phyloP scores from a whole-genome alignment of 768 basidiomycete genomes.

The Collybia sordida region DNA sequence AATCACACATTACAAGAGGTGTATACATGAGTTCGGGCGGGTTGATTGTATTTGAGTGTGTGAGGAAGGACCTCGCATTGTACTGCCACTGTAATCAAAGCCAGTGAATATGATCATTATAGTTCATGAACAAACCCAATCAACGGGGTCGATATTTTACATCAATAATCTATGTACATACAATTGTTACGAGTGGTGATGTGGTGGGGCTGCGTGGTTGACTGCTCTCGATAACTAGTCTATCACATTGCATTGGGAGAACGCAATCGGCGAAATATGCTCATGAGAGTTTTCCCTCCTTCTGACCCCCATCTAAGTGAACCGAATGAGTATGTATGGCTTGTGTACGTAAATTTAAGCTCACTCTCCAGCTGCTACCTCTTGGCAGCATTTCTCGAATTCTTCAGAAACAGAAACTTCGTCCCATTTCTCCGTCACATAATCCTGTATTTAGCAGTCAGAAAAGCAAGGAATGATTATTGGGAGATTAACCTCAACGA shows the following conservation, averaged over 20 bases:
- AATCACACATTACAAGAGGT: too few relatives aligned
- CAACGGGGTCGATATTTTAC: too few relatives aligned
- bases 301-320: slow-evolving; percentile 63
- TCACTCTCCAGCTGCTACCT: slow-evolving; percentile 74
- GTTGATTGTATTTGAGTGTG: too few relatives aligned
- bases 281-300: slow-evolving; percentile 67
- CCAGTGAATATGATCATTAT: too few relatives aligned
- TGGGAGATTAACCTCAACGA: slow-evolving; percentile 52
- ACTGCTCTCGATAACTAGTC: not conserved
- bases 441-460: slow-evolving; percentile 46
- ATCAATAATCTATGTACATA: too few relatives aligned
- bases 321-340: slow-evolving; percentile 4
- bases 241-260: slow-evolving; percentile 44
- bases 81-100: too few relatives aligned
- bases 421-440: slow-evolving; percentile 76
- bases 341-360: slow-evolving; percentile 19
- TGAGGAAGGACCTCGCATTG: too few relatives aligned
- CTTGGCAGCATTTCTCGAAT: slow-evolving; percentile 69
- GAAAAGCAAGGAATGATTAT: slow-evolving; percentile 3
- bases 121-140: too few relatives aligned
- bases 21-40: too few relatives aligned
- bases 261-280: slow-evolving; percentile 63
- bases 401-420: slow-evolving; percentile 62
- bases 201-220: too few relatives aligned
- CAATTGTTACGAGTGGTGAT: too few relatives aligned